Evolutionary conservation across 2,329 filamentous ascomycete species (phyloP), one percentile per base, ranked within the genome.

Genomic region (Fusarium nisikadoi): DNA sequence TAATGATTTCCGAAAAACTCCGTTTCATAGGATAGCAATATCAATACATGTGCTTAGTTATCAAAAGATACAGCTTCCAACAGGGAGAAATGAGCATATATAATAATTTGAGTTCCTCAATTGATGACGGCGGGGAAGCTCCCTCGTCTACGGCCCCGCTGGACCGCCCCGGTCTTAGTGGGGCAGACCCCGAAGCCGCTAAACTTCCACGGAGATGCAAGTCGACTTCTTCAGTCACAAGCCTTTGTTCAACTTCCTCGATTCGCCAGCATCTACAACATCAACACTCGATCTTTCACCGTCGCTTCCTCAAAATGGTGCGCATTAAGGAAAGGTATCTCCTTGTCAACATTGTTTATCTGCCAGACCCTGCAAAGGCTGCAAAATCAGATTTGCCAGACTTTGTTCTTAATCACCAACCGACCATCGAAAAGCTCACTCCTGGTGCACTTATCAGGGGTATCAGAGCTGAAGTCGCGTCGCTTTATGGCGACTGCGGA

Each of bases 281-380:
- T 50, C n/a, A 49, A 13, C 3, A 45, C 36, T 16, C 45, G n/a
- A 36, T 55, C 49, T 41, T 23, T 4, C 8, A 5, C 25, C 43
- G 20, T 23, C 14, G 23, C 4, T 38, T 43, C 20, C 14, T 50
- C 35, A 71, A 39, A 53, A 98, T 99, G 96, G 96, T 99, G 67
- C 94, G 96, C 79, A 90, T 98, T 75, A 99, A 99, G 83, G 93
- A 97, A 82, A 92, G 96, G 77, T 99, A 99, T 81, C 89, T 99
- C 23, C 90, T 98, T n/a, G 90, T 98, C 70, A 94, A 97, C 80
- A 94, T 98, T 73, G 87, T 98, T 50, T 98, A 98, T 78, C 94
- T 95, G 1, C 87, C 90, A 11, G 84, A 89, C 17, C 71, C 84
- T 14, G 71, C 78, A 14, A 77, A 76, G 67, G 68, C 78, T 50